Base-by-base conservation (phyloP, 129 eudicot species). In the Helianthus tuberosus region DNA sequence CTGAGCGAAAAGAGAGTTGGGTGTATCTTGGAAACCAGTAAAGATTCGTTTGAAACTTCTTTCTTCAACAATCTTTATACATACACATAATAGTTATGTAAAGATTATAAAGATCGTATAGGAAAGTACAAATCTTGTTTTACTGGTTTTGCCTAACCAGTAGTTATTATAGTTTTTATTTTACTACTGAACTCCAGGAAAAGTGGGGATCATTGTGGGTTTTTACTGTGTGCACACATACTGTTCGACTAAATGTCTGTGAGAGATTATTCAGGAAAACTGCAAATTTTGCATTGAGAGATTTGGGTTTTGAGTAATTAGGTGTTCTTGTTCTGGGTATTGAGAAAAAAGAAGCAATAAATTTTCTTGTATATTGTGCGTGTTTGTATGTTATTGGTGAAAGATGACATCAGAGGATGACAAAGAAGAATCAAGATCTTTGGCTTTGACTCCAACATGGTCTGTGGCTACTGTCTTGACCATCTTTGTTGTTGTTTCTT, bases 361-460 rank as follows among this genome's bases (percentile, higher is more conserved):
- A 60, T 13, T 20, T 27, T 9, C 29, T 74, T 74, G 27, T 58
- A 54, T 53, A 71, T 27, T 54, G 74, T 32, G 36, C 66, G 64
- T 58, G 54, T 39, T 57, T 68, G 25, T 13, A 27, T 27, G 60
- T 51, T 51, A 51, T 29, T 11, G 43, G 69, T 64, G 80, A 70
- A 61, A 81, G 59, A 81, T 81, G 85, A 46, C 77, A 8, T 76
- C 77, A 5, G 89, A 82, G 51, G 77, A 49, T 59, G 74, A 73
- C 62, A 58, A 59, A 7, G 78, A 95, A 81, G 99, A 95, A 78
- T 64, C 85, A 60, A 80, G 99, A 77, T 91, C 99, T 60, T 77
- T 95, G 86, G 99, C 96, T 77, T 85, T 91, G 71, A 95, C 99
- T 66, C 97, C 99, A 76, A 91, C 99, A 76, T 95, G 99, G 99